Conservation (phyloP, 257 asterid genomes). For the Gynochthodes officinalis region DNA sequence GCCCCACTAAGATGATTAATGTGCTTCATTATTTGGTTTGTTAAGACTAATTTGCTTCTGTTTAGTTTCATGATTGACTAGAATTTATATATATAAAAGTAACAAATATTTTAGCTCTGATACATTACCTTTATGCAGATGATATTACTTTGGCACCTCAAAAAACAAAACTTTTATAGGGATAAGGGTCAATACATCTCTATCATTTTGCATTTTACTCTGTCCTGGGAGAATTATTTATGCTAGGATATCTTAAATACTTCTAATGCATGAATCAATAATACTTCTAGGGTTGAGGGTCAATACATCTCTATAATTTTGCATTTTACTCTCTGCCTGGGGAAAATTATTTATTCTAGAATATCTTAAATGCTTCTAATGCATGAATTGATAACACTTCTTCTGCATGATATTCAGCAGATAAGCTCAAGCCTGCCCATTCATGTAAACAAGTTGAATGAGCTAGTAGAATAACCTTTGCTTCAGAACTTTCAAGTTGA, state of each 20-base stretch:
- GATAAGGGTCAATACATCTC: no score
- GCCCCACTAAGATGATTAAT: no score
- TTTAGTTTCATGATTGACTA: no score
- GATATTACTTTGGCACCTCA: no score
- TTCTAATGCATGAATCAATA: background rate
- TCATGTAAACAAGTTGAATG: background rate
- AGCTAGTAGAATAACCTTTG: background rate
- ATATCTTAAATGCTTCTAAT: background rate
- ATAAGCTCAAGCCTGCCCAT: background rate
- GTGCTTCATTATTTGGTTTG: no score
- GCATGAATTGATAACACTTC: background rate
- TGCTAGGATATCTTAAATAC: background rate
- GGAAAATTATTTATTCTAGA: background rate
- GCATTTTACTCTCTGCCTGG: background rate
- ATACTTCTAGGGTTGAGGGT: background rate
- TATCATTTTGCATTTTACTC: no score
- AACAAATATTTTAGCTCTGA: no score
- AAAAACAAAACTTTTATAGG: no score
- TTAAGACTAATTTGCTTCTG: no score
- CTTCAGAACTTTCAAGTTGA: background rate
- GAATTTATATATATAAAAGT: no score
- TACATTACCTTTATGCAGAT: no score
- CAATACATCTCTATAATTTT: background rate
- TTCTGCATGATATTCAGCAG: background rate
- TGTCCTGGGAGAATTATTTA: background rate